Base-by-base conservation (phyloP, 768 basidiomycete genomes). In the Podaxis sp. region DNA sequence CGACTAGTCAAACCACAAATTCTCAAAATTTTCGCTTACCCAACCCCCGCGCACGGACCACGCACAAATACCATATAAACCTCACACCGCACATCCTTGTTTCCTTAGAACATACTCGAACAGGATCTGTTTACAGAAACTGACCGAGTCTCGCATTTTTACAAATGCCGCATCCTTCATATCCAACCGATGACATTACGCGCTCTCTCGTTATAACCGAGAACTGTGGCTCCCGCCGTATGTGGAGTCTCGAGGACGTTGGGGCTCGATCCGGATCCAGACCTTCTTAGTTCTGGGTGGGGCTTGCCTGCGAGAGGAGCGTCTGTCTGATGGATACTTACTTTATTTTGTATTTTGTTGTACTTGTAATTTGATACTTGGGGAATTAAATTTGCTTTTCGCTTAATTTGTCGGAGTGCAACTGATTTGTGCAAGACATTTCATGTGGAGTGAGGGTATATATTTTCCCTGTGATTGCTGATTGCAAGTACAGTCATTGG, bases 111-210 rank as follows among this genome's bases (percentile, higher is more conserved):
- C 85, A 87, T 87, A 87, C 86, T 87, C 86, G 84, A 84, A 82
- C 84, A 87, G 85, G 85, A 87, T 87, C 85, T 87, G 83, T 87
- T 87, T 85, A 86, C 85, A 87, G 86, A 83, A 84, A 85, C 85
- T 86, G 83, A 86, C 86, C 84, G 85, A 85, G 85, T 87, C 84
- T 86, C 82, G 86, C 86, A 87, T 86, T 84, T 86, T 85, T 85
- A 86, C 79, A 81, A 84, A 85, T 87, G 86, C 85, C 85, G 72
- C 82, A 82, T 82, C 76, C 80, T 85, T 86, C 81, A 84, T 81
- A 80, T 87, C 82, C 84, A 83, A 74, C 83, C 82, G 86, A 88
- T 88, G 86, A 87, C 78, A 79, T 75, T 59, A n/a, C 68, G 82
- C 83, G 78, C 82, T 80, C 82, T 70, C 83, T 82, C 85, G 84